Evolutionary conservation across 768 basidiomycete genomes (phyloP), one percentile per base, ranked within the genome.

Genomic region (Leccinum boreale): DNA sequence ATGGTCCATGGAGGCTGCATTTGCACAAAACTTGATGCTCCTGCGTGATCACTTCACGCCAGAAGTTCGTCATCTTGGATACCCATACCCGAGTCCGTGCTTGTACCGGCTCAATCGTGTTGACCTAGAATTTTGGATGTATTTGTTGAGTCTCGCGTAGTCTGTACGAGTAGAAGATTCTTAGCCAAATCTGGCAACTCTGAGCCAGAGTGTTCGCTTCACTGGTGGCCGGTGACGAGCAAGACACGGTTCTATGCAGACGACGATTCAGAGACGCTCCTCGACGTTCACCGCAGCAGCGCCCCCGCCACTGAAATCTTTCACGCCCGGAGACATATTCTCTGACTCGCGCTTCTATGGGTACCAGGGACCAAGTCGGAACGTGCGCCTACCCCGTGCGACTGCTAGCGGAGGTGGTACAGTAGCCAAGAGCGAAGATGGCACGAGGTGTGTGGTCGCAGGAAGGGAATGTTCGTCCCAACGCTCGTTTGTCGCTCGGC

Each of bases 401-500:
- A 81, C 84, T 23, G 71, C 83, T 2, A 75, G 70, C 57, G 87
- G 89, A 50, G 86, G 86, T 33, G 88, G 87, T 0, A 75, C 83
- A 1, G 82, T 92, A 46, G 80, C 87, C 23, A 84, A 80, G 65
- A 85, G 80, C 60, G 84, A 85, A 59, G 89, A 91, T 63, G 86
- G 85, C 1, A 67, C 64, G 36, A 73, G 84, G 64, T 89, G 87
- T 71, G 88, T 84, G 2, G 86, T 91, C 11, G 83, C 89, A 1
- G 89, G 90, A n/a, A 84, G 82, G 71, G 90, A 90, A 77, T 89
- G 90, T 90, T 58, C 61, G 81, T 70, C 44, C 31, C 24, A 19
- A 15, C 19, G 12, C 55, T 61, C 54, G 24, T 58, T 39, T 36
- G 50, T 29, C n/a, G 9, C 31, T 44, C 12, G 19, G 19, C 24